Conservation (phyloP, 345 rosid genomes). For the Linum usitatissimum region DNA sequence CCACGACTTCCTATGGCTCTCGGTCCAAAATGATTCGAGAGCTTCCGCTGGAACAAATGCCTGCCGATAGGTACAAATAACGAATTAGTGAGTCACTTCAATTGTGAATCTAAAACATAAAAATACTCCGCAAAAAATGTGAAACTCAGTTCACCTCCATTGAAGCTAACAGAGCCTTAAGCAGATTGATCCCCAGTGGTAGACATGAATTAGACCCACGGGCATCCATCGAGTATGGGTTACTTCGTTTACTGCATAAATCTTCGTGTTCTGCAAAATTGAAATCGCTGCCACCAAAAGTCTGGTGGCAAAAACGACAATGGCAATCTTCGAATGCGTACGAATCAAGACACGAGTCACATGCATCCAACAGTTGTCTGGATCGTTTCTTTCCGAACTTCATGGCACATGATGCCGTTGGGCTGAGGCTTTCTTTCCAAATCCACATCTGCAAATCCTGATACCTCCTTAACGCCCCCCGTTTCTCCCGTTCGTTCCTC, state of each 20-base stretch:
- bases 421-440: constrained; percentile 54
- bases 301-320: constrained; percentile 63
- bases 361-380: constrained; percentile 43
- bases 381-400: constrained; percentile 52
- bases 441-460: constrained; percentile 75
- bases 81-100: not conserved
- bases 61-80: constrained; percentile 27
- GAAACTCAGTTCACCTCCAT: constrained; percentile 50
- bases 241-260: constrained; percentile 37
- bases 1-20: constrained; percentile 42
- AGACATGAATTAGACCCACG: constrained; percentile 32
- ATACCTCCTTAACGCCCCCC: constrained; percentile 53
- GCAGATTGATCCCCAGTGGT: constrained; percentile 66
- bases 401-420: constrained; percentile 36
- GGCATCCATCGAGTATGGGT: constrained; percentile 19
- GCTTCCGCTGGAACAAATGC: constrained; percentile 72
- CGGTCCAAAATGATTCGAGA: constrained; percentile 63
- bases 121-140: constrained; percentile 1
- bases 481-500: constrained; percentile 54
- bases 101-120: not conserved
- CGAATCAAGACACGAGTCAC: constrained; percentile 51
- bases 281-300: constrained; percentile 25
- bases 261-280: constrained; percentile 28
- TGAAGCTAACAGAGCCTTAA: constrained; percentile 48
- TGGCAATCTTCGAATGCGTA: constrained; percentile 41